Conservation (phyloP, 208 protist genomes). For the Leishmania arabica region DNA sequence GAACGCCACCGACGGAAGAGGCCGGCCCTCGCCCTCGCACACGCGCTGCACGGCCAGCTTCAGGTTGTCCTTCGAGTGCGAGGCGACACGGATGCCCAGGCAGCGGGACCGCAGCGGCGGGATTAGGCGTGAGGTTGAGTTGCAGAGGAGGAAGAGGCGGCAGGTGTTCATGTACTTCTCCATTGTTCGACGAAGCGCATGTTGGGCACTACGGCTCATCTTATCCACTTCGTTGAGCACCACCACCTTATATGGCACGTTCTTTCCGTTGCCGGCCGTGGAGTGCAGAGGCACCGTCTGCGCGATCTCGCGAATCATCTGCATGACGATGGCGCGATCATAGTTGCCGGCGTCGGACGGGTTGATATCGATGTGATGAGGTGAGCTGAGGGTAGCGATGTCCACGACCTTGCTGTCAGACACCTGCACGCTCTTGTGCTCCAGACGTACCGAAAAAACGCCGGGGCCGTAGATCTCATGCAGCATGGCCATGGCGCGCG, state of each 20-base stretch:
- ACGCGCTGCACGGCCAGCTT: conserved; percentile 57
- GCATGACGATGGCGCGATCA: conserved; percentile 98
- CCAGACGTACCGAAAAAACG: conserved; percentile 84
- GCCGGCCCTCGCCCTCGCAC: conserved; percentile 69
- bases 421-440: conserved; percentile 91
- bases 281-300: conserved; percentile 88
- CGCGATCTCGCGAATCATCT: conserved; percentile 99
- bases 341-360: conserved; percentile 98
- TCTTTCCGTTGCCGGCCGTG: conserved; percentile 16
- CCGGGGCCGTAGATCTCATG: conserved; percentile 94
- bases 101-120: conserved; percentile 98
- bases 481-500: conserved; percentile 94
- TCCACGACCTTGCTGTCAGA: conserved; percentile 96
- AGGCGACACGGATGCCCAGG: conserved; percentile 96
- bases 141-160: conserved; percentile 97
- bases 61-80: conserved; percentile 94
- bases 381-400: conserved; percentile 95
- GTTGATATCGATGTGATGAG: conserved; percentile 99
- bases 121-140: conserved; percentile 95
- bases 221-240: conserved; percentile 98
- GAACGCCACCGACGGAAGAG: conserved; percentile 65
- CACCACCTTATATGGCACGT: conserved; percentile 94
- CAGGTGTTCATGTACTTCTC: conserved; percentile 99
- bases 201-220: conserved; percentile 97
- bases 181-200: conserved; percentile 99